Conservation (phyloP, 441 rosid genomes). For the Pelargonium australe region DNA sequence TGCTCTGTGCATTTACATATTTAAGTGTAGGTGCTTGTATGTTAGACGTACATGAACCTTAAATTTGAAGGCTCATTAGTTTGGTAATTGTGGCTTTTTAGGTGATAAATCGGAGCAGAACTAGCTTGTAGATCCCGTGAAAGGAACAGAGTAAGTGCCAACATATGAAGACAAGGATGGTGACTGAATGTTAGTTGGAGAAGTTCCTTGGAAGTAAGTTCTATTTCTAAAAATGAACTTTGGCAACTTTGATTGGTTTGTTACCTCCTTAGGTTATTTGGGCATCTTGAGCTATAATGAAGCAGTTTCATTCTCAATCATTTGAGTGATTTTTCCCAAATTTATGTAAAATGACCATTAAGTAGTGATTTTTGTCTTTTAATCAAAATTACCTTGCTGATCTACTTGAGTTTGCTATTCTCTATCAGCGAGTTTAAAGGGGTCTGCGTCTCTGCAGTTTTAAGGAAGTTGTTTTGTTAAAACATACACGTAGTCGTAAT, state of each 20-base stretch:
- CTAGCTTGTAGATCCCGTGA: constrained; percentile 6
- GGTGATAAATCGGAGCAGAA: constrained; percentile 13
- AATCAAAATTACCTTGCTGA: not conserved
- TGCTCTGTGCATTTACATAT: not conserved
- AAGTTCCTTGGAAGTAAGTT: constrained; percentile 40
- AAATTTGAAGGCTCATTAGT: not conserved
- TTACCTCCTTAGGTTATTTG: not conserved
- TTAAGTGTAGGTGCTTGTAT: not conserved
- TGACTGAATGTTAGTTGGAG: constrained; percentile 35
- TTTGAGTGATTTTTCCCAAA: not conserved
- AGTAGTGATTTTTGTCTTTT: not conserved
- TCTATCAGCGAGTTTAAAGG: not conserved
- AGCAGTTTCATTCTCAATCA: not conserved
- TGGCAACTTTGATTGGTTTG: not conserved
- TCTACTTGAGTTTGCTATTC: not conserved
- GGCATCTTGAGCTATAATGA: not conserved
- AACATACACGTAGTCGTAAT: not conserved
- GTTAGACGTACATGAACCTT: not conserved
- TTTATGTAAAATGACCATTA: not conserved
- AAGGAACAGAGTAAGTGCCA: constrained; percentile 25
- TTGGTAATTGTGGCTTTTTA: not conserved
- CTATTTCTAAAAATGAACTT: not conserved
- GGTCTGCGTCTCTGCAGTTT: not conserved
- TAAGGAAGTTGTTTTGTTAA: not conserved
- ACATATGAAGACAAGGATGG: constrained; percentile 29